Base-by-base conservation (phyloP, 768 basidiomycete species). In the Kwoniella pini region DNA sequence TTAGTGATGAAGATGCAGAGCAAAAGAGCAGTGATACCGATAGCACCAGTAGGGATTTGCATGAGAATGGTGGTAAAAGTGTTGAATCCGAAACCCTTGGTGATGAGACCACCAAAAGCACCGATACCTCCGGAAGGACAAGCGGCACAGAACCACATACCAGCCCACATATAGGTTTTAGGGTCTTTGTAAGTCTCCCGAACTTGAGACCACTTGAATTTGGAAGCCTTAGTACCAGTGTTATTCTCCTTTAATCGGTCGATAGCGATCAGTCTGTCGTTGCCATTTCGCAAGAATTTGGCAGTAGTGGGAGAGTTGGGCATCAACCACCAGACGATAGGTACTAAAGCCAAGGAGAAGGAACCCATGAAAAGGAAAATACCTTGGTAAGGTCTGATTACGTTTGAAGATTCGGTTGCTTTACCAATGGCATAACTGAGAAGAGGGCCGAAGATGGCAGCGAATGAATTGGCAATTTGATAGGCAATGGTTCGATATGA, bases 241-340 rank as follows among this genome's bases (percentile, higher is more conserved):
- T 74, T 74, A 64, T 77, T 77, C 63, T 71, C 72, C 55, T 63
- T 65, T 28, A 77, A 54, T 51, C 75, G 66, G 45, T 77, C 75
- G 51, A 77, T 54, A 40, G 75, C 75, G 64, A 77, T 77, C 17
- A 72, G 46, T 27, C 72, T 31, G 62, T 77, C 72, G 57, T 77
- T 66, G 22, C 74, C 74, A 19, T 68, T 50, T 28, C 55, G 44
- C 28, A 78, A 61, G 66, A 75, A 78, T 31, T 73, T 73, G 61
- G 73, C 77, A 40, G 71, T 72, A 7, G 67, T 69, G 11, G 69
- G 71, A 13, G 71, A 75, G 70, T 75, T 70, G 50, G 74, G 76
- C 49, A 77, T 46, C 39, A 72, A 46, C 45, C 52, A 77, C 63
- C 66, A 69, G 38, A 76, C 67, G 33, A 76, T 26, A 2, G 72